These are phyloP conservation scores for Mycena crocata DNA, from an alignment of 768 basidiomycete genomes.

Conservation along the genomic window DNA sequence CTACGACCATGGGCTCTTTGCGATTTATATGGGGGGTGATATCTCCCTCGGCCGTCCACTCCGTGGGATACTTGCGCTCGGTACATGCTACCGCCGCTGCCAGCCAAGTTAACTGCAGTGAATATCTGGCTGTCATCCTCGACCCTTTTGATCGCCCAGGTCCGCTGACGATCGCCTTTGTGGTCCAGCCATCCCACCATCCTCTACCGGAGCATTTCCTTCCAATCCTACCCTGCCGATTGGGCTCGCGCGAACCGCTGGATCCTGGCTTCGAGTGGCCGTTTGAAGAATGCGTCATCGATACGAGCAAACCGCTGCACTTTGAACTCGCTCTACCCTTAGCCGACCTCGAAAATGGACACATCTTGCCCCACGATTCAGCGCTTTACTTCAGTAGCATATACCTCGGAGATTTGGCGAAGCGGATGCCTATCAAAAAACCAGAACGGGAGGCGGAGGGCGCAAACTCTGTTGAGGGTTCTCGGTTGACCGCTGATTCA, in stretches of 20 bases:
- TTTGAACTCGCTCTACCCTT: background rate
- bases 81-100: background rate
- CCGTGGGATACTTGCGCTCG: background rate
- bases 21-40: background rate
- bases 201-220: slow-evolving; percentile 1
- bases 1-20: too few species aligned
- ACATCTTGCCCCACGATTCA: background rate
- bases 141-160: background rate
- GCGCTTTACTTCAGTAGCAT: background rate
- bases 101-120: background rate
- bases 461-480: too few species aligned
- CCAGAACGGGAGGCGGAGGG: background rate
- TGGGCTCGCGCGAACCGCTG: slow-evolving; percentile 1
- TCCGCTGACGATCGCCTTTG: background rate
- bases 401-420: background rate
- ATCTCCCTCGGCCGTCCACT: background rate
- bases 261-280: slow-evolving; percentile 7
- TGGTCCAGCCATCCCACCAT: background rate
- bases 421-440: background rate
- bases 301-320: background rate
- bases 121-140: slow-evolving; percentile 5
- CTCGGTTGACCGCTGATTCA: too few species aligned
- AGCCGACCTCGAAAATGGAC: background rate
- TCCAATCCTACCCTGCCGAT: slow-evolving; percentile 1
- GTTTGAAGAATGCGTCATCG: slow-evolving; percentile 2